Evolutionary conservation across 2,329 filamentous ascomycete species (phyloP).

Genomic region (Emydomyces testavorans): DNA sequence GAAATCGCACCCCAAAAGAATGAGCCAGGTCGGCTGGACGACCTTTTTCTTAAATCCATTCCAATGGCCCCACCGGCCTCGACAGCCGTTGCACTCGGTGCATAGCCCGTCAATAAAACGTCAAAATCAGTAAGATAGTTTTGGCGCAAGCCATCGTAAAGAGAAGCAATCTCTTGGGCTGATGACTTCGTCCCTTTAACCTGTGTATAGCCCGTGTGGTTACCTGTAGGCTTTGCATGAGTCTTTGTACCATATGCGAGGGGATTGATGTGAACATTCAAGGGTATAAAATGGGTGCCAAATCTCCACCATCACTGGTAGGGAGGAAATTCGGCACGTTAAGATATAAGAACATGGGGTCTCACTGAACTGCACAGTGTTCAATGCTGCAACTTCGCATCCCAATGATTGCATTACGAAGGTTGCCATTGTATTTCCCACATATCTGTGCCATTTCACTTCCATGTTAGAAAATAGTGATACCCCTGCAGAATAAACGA

Average conservation of each 20-base stretch:
- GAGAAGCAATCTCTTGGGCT: constrained; percentile 67
- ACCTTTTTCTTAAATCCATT: constrained; percentile 60
- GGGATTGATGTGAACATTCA: not conserved
- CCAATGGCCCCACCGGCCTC: constrained; percentile 75
- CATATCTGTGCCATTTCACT: constrained; percentile 53
- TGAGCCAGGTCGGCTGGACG: constrained; percentile 51
- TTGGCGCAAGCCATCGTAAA: constrained; percentile 75
- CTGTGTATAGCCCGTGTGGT: constrained; percentile 86
- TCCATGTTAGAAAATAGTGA: not conserved
- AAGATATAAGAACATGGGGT: constrained; percentile 13
- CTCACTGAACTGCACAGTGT: constrained; percentile 96
- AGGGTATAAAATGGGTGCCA: constrained; percentile 5
- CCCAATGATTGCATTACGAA: constrained; percentile 89
- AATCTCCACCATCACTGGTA: not conserved
- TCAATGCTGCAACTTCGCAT: constrained; percentile 85
- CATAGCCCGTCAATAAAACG: constrained; percentile 88
- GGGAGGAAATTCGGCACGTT: not conserved
- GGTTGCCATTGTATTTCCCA: constrained; percentile 93
- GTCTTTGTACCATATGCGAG: no score
- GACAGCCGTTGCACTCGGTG: constrained; percentile 75
- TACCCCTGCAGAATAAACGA: not conserved
- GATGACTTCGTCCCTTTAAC: constrained; percentile 74
- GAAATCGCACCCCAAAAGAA: constrained; percentile 69
- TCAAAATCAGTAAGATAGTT: constrained; percentile 82
- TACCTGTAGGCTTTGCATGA: no score